Evolutionary conservation across 1,284 basidiomycete genomes (phyloP).

Genomic region (Dichomitus squalens): DNA sequence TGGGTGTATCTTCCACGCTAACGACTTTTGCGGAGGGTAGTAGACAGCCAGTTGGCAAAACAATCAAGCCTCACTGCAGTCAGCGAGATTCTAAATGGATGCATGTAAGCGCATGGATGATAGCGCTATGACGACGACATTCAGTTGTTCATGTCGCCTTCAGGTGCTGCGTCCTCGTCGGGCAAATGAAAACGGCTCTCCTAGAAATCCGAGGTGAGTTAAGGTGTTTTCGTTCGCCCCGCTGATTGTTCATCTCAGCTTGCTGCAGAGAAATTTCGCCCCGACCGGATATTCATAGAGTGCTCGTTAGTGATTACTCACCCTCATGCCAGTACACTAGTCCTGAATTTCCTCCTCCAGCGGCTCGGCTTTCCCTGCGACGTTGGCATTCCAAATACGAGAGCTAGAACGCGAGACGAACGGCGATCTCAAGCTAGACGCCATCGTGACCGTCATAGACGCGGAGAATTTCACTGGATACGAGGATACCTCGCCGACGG

Average conservation of each 20-base stretch:
- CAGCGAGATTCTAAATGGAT: slow-evolving; percentile 90
- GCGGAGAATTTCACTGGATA: slow-evolving; percentile 90
- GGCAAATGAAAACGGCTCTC: slow-evolving; percentile 88
- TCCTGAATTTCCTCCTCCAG: slow-evolving; percentile 36
- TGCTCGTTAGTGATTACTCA: slow-evolving; percentile 66
- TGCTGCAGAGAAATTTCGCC: slow-evolving; percentile 69
- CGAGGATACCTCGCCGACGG: slow-evolving; percentile 87
- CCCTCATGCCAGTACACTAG: not conserved
- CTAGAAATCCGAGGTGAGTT: slow-evolving; percentile 78
- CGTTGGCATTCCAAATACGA: slow-evolving; percentile 88
- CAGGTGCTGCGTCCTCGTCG: slow-evolving; percentile 90
- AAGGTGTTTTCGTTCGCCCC: not conserved
- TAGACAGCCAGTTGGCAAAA: slow-evolving; percentile 85
- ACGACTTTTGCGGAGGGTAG: slow-evolving; percentile 31
- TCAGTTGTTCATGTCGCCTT: not conserved
- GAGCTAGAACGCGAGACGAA: slow-evolving; percentile 80
- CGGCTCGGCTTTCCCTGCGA: slow-evolving; percentile 89
- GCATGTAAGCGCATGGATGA: slow-evolving; percentile 60
- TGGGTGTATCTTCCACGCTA: not conserved
- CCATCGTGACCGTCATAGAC: slow-evolving; percentile 88
- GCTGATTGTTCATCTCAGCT: not conserved
- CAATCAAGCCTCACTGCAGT: slow-evolving; percentile 84
- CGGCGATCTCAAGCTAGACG: slow-evolving; percentile 80
- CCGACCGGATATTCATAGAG: slow-evolving; percentile 91
- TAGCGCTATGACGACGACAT: no score